Evolutionary conservation across 768 basidiomycete species (phyloP).

Genomic region (Cystofilobasidium capitatum): DNA sequence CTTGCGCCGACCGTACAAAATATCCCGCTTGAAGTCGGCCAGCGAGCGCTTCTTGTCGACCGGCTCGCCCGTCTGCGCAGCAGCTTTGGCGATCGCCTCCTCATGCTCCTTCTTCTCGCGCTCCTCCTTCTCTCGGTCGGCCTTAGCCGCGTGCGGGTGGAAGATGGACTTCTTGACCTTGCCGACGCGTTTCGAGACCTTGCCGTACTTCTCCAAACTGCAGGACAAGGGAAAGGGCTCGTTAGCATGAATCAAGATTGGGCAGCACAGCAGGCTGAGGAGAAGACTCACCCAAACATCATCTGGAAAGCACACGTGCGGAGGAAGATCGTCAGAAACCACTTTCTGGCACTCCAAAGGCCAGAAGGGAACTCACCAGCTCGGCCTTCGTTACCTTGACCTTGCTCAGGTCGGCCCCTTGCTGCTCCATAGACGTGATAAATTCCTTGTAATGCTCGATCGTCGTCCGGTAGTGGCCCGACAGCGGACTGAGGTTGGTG

Average conservation of each 20-base stretch:
- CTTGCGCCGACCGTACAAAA: not conserved
- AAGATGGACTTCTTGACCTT: slow-evolving; percentile 7
- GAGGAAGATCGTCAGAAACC: not conserved
- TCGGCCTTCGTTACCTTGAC: slow-evolving; percentile 57
- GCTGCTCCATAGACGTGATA: not conserved
- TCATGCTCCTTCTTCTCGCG: not conserved
- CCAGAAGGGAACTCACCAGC: slow-evolving; percentile 4
- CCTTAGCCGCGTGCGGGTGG: not conserved
- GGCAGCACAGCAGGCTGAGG: not conserved
- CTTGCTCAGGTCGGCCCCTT: slow-evolving; percentile 49
- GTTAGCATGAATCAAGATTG: not conserved
- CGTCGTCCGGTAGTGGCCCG: slow-evolving; percentile 59
- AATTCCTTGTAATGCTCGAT: slow-evolving; percentile 38
- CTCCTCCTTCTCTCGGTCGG: not conserved
- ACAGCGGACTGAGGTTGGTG: slow-evolving; percentile 54
- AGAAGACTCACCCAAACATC: slow-evolving; percentile 7
- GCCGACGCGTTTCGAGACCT: slow-evolving; percentile 2
- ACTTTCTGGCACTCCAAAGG: not conserved
- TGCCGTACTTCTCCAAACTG: slow-evolving; percentile 22
- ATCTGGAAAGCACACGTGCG: not conserved
- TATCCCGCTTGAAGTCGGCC: slow-evolving; percentile 1
- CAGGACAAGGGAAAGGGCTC: not conserved
- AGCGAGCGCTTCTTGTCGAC: not conserved
- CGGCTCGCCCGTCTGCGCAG: not conserved
- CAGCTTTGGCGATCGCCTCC: not conserved